Evolutionary conservation across 371 early-diverging fungal genomes (phyloP).

Genomic region (Basidiobolus meristosporus): DNA sequence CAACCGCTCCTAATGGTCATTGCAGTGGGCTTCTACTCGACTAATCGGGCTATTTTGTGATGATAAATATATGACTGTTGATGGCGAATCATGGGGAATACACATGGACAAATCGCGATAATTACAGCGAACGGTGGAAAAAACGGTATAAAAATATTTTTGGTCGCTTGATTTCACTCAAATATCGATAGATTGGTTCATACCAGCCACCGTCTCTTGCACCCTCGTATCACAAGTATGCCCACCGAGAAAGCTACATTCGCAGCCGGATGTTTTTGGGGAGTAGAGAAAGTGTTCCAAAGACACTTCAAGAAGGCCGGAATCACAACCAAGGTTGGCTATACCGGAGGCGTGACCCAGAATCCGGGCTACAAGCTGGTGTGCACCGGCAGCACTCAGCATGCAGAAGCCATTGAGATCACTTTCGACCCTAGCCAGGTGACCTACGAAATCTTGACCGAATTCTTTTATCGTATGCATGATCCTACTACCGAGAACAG

Average conservation of each 20-base stretch:
- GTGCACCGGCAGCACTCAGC: slow-evolving; percentile 39
- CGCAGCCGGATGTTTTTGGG: slow-evolving; percentile 25
- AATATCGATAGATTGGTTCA: too few species aligned
- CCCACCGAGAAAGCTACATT: slow-evolving; percentile 15
- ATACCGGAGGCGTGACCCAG: slow-evolving; percentile 45
- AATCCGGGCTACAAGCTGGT: slow-evolving; percentile 41
- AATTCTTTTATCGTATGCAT: slow-evolving; percentile 77
- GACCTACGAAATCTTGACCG: slow-evolving; percentile 43
- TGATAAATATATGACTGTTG: too few species aligned
- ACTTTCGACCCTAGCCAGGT: slow-evolving; percentile 48
- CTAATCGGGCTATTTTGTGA: too few species aligned
- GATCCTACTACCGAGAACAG: slow-evolving; percentile 29
- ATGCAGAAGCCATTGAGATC: slow-evolving; percentile 74
- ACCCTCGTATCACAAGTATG: too few species aligned
- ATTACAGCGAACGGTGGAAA: too few species aligned
- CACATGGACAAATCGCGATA: too few species aligned
- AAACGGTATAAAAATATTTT: too few species aligned
- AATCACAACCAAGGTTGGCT: slow-evolving; percentile 55
- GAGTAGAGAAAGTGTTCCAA: slow-evolving; percentile 64
- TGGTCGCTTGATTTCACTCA: too few species aligned
- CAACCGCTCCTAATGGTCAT: too few species aligned
- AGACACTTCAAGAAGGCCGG: slow-evolving; percentile 32
- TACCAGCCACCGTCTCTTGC: too few species aligned
- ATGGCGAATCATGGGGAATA: too few species aligned
- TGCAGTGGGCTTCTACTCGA: too few species aligned